Percentiles rank a stretch among this genome's conserved stretches.
phyloP scores from a whole-genome alignment of 1,284 basidiomycete genomes.

The Malassezia arunalokei region DNA sequence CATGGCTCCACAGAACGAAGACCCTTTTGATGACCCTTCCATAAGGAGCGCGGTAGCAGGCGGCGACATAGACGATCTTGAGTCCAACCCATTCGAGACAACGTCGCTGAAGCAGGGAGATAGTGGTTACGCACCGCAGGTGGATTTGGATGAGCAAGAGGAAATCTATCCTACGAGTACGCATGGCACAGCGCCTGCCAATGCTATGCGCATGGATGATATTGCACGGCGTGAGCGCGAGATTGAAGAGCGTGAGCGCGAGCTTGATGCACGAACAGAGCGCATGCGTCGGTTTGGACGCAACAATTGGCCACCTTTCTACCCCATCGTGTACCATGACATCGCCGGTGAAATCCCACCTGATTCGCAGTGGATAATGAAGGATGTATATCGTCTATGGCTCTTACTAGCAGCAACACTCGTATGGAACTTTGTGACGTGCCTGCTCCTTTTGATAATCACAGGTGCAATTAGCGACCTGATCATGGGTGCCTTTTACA shows the following conservation, averaged over 20 bases:
- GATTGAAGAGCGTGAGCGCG: constrained; percentile 62
- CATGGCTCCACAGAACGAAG: constrained; percentile 10
- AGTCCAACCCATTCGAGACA: constrained; percentile 11
- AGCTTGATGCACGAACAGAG: constrained; percentile 54
- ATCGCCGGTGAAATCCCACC: constrained; percentile 79
- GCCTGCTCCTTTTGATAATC: constrained; percentile 68
- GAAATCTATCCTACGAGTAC: constrained; percentile 19
- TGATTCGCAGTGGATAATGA: constrained; percentile 64
- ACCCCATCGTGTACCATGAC: constrained; percentile 83
- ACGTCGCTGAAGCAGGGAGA: constrained; percentile 2
- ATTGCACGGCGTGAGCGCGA: constrained; percentile 64
- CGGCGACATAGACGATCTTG: constrained; percentile 18
- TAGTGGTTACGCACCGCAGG: neutral
- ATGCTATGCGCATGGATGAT: constrained; percentile 54
- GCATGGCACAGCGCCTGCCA: constrained; percentile 17
- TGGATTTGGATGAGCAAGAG: constrained; percentile 19
- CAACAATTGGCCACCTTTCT: constrained; percentile 84
- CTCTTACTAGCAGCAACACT: constrained; percentile 56
- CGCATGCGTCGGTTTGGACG: constrained; percentile 65
- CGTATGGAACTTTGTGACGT: constrained; percentile 77
- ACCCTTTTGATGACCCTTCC: constrained; percentile 47
- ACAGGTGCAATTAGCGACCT: constrained; percentile 70
- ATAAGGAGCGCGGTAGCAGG: constrained; percentile 38
- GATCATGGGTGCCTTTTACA: constrained; percentile 59
- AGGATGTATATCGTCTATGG: constrained; percentile 54